Conservation (phyloP, 306 rosid genomes). For the Gastrolobium villosum region DNA sequence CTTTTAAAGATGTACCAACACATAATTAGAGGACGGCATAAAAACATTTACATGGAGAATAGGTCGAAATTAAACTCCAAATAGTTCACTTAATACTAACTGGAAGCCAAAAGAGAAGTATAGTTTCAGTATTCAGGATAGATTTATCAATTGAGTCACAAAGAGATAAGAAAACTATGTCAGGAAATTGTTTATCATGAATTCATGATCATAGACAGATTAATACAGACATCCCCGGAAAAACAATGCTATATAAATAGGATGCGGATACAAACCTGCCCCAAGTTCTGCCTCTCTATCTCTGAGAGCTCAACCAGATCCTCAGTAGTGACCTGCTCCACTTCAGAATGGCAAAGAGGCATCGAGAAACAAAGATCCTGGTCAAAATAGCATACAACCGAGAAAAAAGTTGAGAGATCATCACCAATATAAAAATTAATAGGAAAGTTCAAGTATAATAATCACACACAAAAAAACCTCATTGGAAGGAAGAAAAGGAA, state of each 20-base stretch:
- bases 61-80: conserved; percentile 29
- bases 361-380: conserved; percentile 90
- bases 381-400: conserved; percentile 38
- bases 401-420: conserved; percentile 34
- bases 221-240: conserved; percentile 29
- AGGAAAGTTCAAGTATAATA: neutral
- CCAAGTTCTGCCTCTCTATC: conserved; percentile 88
- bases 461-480: neutral
- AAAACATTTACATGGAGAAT: neutral
- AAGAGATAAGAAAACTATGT: neutral
- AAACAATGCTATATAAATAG: conserved; percentile 21
- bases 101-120: conserved; percentile 10
- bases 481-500: neutral
- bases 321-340: conserved; percentile 80
- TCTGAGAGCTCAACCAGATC: conserved; percentile 94
- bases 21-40: neutral
- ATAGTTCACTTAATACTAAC: conserved; percentile 18
- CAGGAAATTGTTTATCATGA: conserved; percentile 26
- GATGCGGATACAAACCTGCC: conserved; percentile 75
- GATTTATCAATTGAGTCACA: conserved; percentile 11
- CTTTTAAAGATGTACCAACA: conserved; percentile 9
- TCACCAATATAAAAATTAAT: neutral
- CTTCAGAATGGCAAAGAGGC: conserved; percentile 94
- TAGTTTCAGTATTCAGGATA: conserved; percentile 11
- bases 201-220: conserved; percentile 24